These are phyloP conservation scores for Peronospora farinosa DNA, from an alignment of 352 stramenopile genomes.

Conservation along the genomic window DNA sequence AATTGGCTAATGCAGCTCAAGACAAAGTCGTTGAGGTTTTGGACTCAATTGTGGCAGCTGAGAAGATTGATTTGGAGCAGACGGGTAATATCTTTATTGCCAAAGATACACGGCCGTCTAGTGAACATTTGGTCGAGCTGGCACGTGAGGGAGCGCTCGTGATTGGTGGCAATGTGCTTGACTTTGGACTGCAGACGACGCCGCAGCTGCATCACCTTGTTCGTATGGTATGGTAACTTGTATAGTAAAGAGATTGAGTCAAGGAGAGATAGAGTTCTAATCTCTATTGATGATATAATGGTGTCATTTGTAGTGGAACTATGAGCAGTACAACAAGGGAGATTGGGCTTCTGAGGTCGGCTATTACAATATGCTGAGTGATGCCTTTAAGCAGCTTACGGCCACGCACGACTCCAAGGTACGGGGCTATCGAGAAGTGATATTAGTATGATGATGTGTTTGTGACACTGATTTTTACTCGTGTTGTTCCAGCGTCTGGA, in stretches of 20 bases:
- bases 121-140: conserved; percentile 82
- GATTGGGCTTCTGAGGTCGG: conserved; percentile 88
- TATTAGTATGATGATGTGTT: background rate
- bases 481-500: conserved; percentile 49
- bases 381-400: conserved; percentile 90
- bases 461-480: background rate
- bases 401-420: conserved; percentile 68
- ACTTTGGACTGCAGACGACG: conserved; percentile 96
- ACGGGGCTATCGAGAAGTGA: background rate
- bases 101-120: conserved; percentile 90
- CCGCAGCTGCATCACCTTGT: conserved; percentile 97
- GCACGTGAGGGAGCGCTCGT: conserved; percentile 84
- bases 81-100: conserved; percentile 84
- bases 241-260: background rate
- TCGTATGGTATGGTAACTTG: conserved; percentile 61
- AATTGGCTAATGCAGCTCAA: conserved; percentile 72
- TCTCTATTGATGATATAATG: background rate
- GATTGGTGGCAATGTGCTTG: conserved; percentile 85
- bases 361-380: conserved; percentile 93
- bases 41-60: conserved; percentile 54
- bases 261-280: background rate
- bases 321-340: conserved; percentile 82
- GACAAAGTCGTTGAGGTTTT: conserved; percentile 85
- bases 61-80: conserved; percentile 82
- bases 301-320: conserved; percentile 61